phyloP scores from a whole-genome alignment of 192 early-diverging fungal genomes.

The Coemansia sp. region DNA sequence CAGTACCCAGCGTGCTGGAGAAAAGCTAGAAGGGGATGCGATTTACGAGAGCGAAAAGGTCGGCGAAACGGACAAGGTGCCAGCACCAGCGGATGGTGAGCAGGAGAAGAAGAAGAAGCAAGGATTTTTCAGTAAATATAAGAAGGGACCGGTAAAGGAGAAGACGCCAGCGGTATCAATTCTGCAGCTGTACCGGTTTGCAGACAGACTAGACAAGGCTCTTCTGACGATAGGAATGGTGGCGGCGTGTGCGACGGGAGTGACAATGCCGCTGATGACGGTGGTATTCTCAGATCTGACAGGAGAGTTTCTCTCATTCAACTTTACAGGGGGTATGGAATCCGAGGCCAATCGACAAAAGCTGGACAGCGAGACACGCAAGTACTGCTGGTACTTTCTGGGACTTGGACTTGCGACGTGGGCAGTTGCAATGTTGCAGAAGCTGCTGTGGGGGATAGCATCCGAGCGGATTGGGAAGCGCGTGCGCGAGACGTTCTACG shows the following conservation, averaged over 20 bases:
- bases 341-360: slow-evolving; percentile 13
- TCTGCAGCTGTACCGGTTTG: slow-evolving; percentile 68
- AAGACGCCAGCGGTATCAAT: slow-evolving; percentile 57
- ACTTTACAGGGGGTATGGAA: not conserved
- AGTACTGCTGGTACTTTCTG: slow-evolving; percentile 50
- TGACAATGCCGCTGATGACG: slow-evolving; percentile 54
- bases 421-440: slow-evolving; percentile 18
- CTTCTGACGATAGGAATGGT: slow-evolving; percentile 55
- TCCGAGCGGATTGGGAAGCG: slow-evolving; percentile 68
- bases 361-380: slow-evolving; percentile 40
- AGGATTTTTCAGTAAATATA: not conserved
- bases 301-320: slow-evolving; percentile 25
- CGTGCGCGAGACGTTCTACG: slow-evolving; percentile 72
- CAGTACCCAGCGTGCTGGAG: not conserved
- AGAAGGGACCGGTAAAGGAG: slow-evolving; percentile 19
- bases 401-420: slow-evolving; percentile 23
- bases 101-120: slow-evolving; percentile 3
- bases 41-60: not conserved
- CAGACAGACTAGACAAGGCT: slow-evolving; percentile 57
- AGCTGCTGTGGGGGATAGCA: slow-evolving; percentile 24
- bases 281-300: slow-evolving; percentile 43
- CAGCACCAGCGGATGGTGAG: not conserved
- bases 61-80: not conserved
- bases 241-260: slow-evolving; percentile 40
- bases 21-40: not conserved